phyloP scores from a whole-genome alignment of 2,329 filamentous ascomycete species.

The Pyrenophora seminiperda region DNA sequence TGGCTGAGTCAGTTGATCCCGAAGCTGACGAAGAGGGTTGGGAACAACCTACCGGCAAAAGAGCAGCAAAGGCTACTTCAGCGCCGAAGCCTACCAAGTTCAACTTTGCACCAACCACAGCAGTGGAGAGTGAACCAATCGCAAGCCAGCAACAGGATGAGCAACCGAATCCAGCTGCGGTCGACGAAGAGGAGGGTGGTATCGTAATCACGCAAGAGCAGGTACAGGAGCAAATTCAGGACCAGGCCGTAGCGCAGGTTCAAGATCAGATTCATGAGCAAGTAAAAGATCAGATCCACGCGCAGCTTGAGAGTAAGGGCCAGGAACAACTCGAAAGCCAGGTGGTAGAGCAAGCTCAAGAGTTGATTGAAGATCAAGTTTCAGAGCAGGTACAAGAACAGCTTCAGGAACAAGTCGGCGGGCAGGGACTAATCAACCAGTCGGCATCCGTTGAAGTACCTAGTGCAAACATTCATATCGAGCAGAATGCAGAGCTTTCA shows the following conservation, averaged over 20 bases:
- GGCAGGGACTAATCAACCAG: conserved; percentile 4
- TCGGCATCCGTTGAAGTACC: conserved; percentile 5
- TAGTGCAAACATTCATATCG: conserved; percentile 8
- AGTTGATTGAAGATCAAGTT: conserved; percentile 7
- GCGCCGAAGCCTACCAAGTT: conserved; percentile 14
- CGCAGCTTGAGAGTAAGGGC: conserved; percentile 11
- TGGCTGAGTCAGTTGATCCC: neutral
- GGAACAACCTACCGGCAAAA: conserved; percentile 18
- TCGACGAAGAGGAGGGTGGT: conserved; percentile 12
- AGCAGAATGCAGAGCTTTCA: conserved; percentile 5
- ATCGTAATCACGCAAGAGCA: conserved; percentile 11
- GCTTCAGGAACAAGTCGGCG: conserved; percentile 7
- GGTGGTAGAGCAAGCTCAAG: conserved; percentile 10
- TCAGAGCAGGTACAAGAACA: conserved; percentile 16
- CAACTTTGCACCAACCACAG: conserved; percentile 17
- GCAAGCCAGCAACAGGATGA: conserved; percentile 9
- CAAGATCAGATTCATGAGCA: conserved; percentile 19
- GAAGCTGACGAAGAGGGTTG: conserved; percentile 14
- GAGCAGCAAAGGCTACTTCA: conserved; percentile 14
- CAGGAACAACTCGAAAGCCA: conserved; percentile 3
- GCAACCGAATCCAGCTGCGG: neutral
- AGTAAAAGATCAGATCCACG: conserved; percentile 17
- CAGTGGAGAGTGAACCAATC: conserved; percentile 1
- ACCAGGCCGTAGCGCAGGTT: conserved; percentile 10
- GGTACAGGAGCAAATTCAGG: conserved; percentile 12